These are phyloP conservation scores for Xanthoparmelia taractica DNA, from an alignment of 495 filamentous ascomycete species.

Conservation along the genomic window DNA sequence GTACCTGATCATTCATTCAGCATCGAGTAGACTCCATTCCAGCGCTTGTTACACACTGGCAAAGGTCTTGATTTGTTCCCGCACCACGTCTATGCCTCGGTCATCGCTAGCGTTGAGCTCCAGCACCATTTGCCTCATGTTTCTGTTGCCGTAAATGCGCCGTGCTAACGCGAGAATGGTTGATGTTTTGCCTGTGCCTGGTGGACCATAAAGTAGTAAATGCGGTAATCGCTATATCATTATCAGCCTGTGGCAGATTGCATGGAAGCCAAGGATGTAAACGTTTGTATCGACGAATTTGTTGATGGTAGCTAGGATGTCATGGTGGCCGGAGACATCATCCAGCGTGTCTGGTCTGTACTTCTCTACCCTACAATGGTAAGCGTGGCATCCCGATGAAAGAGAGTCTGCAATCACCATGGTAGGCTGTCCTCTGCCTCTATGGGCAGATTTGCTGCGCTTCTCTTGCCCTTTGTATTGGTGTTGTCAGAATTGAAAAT, in stretches of 20 bases:
- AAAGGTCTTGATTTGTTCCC: constrained; percentile 99
- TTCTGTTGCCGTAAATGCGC: constrained; percentile 83
- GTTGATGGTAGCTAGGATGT: constrained; percentile 95
- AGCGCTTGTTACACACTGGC: constrained; percentile 48
- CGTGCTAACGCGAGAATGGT: constrained; percentile 87
- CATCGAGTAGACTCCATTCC: constrained; percentile 20
- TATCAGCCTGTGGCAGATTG: constrained; percentile 13
- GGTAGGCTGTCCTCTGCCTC: constrained; percentile 91
- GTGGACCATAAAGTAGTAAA: constrained; percentile 94
- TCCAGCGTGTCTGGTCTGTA: constrained; percentile 81
- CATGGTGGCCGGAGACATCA: constrained; percentile 96
- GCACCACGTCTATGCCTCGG: constrained; percentile 94
- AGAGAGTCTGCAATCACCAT: constrained; percentile 52
- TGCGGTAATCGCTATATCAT: constrained; percentile 67
- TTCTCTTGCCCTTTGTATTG: constrained; percentile 79
- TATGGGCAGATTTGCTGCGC: constrained; percentile 84
- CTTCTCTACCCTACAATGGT: constrained; percentile 80
- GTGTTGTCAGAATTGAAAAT: constrained; percentile 49
- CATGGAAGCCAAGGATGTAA: constrained; percentile 14
- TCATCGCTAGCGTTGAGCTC: constrained; percentile 97
- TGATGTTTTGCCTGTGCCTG: constrained; percentile 94
- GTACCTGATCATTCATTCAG: constrained; percentile 55
- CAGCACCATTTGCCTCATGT: constrained; percentile 96
- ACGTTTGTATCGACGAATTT: constrained; percentile 89
- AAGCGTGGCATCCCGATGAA: constrained; percentile 21